A percentile compares a stretch with the other conserved stretches of the same genome.
Evolutionary conservation across 352 stramenopile genomes (phyloP).

Genomic region (Pythium pectinolyticum): DNA sequence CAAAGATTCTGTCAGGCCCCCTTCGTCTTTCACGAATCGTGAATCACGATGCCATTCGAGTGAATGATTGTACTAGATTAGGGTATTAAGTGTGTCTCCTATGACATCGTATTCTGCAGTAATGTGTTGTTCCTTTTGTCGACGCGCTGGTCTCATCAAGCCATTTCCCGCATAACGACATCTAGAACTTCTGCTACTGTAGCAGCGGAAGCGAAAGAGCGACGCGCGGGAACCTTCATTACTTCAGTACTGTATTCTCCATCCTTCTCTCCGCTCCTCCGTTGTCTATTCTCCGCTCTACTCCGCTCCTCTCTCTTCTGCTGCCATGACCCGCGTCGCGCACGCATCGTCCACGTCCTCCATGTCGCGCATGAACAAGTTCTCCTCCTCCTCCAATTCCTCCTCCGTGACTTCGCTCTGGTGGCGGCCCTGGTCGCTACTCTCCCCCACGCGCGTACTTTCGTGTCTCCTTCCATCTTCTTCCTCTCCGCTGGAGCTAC

Average conservation of each 20-base stretch:
- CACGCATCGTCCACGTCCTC: background rate
- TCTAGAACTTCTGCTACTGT: background rate
- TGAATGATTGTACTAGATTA: no score
- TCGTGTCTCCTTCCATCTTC: constrained; percentile 12
- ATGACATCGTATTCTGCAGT: background rate
- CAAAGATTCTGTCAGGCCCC: no score
- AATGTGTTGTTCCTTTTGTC: background rate
- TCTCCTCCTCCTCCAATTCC: constrained; percentile 2
- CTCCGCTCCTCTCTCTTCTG: background rate
- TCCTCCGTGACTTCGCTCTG: constrained; percentile 3
- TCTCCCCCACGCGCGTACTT: constrained; percentile 15
- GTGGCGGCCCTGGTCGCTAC: constrained; percentile 7
- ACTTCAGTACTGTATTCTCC: background rate
- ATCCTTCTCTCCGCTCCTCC: background rate
- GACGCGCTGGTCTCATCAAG: constrained; percentile 3
- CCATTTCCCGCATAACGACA: background rate
- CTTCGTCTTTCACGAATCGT: no score
- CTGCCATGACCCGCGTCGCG: background rate
- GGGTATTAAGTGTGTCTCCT: background rate
- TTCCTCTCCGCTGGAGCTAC: constrained; percentile 38
- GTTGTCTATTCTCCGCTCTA: background rate
- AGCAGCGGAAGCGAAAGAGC: background rate
- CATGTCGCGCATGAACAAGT: constrained; percentile 2
- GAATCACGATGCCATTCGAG: no score
- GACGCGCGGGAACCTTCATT: no score